Base-by-base conservation (phyloP, 176 grass and related monocot genomes). In the Chloris gayana region DNA sequence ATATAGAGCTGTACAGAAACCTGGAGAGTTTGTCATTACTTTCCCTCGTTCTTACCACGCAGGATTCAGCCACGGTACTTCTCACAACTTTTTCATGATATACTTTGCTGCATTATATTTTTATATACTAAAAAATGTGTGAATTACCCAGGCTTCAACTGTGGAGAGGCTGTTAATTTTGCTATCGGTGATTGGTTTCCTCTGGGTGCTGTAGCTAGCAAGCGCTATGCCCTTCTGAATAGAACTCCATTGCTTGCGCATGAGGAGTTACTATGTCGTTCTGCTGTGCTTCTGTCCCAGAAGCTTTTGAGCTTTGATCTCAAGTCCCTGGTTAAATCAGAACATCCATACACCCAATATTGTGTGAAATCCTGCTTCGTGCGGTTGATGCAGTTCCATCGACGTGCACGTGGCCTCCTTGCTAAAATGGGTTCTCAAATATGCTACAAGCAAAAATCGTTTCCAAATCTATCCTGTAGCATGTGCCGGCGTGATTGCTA, bases 1-100 rank as follows among this genome's bases (percentile, higher is more conserved):
- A 69, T 95, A 95, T 79, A 99, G 75, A 87, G 93, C 97, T 37
- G 93, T 99, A 35, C 97, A 99, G 63, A 91, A 89, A 73, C 97
- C 97, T 60, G 97, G 97, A 78, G 97, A 99, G 77, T 99, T 93
- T 65, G 91, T 99, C 47, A 74, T 99, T 72, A 99, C 97, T 58
- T 99, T 99, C 61, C 97, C 97, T 62, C 88, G 93, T 75, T 89
- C 93, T 70, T 99, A 93, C 81, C 97, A 99, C 24, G 82, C 93
- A 1, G 97, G 97, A 67, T 99, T 99, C 84, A 99, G 97, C 79
- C 93, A 99, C n/a, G 97, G 97, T 99, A 90, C 83, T 69, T 64
- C 4, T 70, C 7, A 0, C 12, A n/a, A n/a, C 38, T 67, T 51
- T 37, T 29, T 17, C 26, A 27, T 21, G 3, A 57, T 27, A 39